Evolutionary conservation across 2,329 filamentous ascomycete species (phyloP).

Genomic region (Cladosporium colombiae): DNA sequence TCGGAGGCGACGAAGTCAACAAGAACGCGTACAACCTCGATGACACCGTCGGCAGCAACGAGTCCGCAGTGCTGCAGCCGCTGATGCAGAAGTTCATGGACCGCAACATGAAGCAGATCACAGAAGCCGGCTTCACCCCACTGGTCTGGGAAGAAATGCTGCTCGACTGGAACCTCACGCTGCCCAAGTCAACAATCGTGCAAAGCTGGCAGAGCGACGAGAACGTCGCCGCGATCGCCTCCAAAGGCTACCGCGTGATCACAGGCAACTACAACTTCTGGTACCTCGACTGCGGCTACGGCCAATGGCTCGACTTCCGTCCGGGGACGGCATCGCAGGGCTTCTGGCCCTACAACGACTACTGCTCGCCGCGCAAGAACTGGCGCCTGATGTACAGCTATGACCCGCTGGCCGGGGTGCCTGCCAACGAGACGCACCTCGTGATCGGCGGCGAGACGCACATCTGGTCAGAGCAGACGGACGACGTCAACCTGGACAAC

Average conservation of each 20-base stretch:
- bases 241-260: slow-evolving; percentile 68
- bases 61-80: slow-evolving; percentile 65
- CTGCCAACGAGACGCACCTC: slow-evolving; percentile 61
- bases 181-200: slow-evolving; percentile 71
- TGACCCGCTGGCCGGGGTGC: slow-evolving; percentile 68
- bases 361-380: slow-evolving; percentile 76
- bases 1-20: slow-evolving; percentile 86
- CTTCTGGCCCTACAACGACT: slow-evolving; percentile 74
- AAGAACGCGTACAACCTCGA: slow-evolving; percentile 73
- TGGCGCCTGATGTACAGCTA: slow-evolving; percentile 82
- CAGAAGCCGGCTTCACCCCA: slow-evolving; percentile 65
- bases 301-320: slow-evolving; percentile 73
- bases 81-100: slow-evolving; percentile 77
- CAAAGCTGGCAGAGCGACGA: slow-evolving; percentile 74
- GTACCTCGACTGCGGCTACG: slow-evolving; percentile 76
- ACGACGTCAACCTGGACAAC: slow-evolving; percentile 71
- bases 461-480: slow-evolving; percentile 78
- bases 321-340: slow-evolving; percentile 54
- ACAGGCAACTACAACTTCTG: slow-evolving; percentile 76
- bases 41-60: slow-evolving; percentile 68
- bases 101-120: slow-evolving; percentile 66
- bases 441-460: slow-evolving; percentile 81
- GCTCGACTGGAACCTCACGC: slow-evolving; percentile 72
- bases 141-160: slow-evolving; percentile 90
- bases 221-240: slow-evolving; percentile 62